Evolutionary conservation across 139 green algal genomes (phyloP), one percentile per base, ranked within the genome.

Genomic region (Tetradesmus obliquus): DNA sequence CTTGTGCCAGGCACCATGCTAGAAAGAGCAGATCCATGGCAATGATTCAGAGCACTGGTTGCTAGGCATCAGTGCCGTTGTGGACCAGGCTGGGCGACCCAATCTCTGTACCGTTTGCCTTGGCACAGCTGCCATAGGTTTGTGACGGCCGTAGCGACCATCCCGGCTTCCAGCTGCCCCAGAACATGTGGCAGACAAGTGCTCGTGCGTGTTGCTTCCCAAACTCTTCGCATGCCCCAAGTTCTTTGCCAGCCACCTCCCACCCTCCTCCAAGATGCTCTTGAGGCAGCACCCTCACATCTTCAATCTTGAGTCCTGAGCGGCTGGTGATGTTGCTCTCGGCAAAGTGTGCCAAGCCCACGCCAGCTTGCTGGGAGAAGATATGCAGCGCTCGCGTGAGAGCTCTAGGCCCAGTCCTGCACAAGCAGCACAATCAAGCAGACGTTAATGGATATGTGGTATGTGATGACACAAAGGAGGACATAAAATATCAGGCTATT

Each of bases 181-280:
- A 60, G 54, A 89, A 89, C 84, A 89, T 89, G 55, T 89, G 84
- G 24, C 84, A 89, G 8, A 89, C 60, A 58, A 80, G 71, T 32
- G 84, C 84, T 22, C 53, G 10, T 4, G 84, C 57, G 3, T 12
- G 0, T 19, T 12, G 19, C 15, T 24, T 24, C 5, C 32, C 84
- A n/a, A 81, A 32, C 7, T 79, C 60, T 10, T 62, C 24, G 60
- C 84, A 89, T 24, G 84, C 13, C 12, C 80, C 80, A 3, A 32
- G n/a, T 13, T 12, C 24, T 8, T 89, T n/a, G 57, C 0, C 84
- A 19, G 84, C 84, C 15, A 89, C 84, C n/a, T 89, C 60, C 84
- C 84, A 89, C 3, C 84, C 84, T 24, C 55, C 19, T 2, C 3
- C 60, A 45, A 89, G 57, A 7, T 3, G 45, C 0, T 6, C 32